Base-by-base conservation (phyloP, 1,284 basidiomycete genomes). In the Phlebopus sp. region DNA sequence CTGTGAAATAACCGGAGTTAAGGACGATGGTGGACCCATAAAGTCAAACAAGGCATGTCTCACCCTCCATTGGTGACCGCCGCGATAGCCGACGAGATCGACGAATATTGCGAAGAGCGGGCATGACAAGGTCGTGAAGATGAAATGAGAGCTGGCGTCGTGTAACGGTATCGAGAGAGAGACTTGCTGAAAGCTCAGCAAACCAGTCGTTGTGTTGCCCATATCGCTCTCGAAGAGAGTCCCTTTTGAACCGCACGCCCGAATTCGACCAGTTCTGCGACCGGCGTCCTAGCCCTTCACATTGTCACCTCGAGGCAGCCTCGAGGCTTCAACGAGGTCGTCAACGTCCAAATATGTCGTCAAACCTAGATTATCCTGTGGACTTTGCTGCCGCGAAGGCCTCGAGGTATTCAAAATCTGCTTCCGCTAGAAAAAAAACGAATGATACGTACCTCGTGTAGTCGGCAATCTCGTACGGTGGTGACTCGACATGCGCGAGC, bases 81-180 rank as follows among this genome's bases (percentile, higher is more conserved):
- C 60, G 66, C 7, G 74, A 73, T 9, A 74, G 58, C 37, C 71
- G 56, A 32, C 69, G 66, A 18, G 71, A 72, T 45, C 57, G 62
- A 42, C 71, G 67, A 19, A 63, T 46, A 48, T 63, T 67, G 43
- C 66, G 64, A 51, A 59, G 52, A 38, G 62, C 65, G 23, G 68
- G 58, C 70, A 76, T 66, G 45, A 38, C 17, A 18, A 27, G 42
- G 46, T 34, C 30, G 38, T 31, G 32, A 35, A 31, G 42, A 32
- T 34, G 44, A 42, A 49, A 49, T 47, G 30, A 17, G 45, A 37
- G 31, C n/a, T 36, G 32, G 36, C 40, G 44, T 18, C 15, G 32
- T 27, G 27, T 25, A 15, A 30, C 11, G 8, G 31, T 38, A 29
- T 4, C 19, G 14, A 30, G 38, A 25, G 23, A 19, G n/a, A 19